Evolutionary conservation across 768 basidiomycete species (phyloP).

Genomic region (Kondoa malvinella): DNA sequence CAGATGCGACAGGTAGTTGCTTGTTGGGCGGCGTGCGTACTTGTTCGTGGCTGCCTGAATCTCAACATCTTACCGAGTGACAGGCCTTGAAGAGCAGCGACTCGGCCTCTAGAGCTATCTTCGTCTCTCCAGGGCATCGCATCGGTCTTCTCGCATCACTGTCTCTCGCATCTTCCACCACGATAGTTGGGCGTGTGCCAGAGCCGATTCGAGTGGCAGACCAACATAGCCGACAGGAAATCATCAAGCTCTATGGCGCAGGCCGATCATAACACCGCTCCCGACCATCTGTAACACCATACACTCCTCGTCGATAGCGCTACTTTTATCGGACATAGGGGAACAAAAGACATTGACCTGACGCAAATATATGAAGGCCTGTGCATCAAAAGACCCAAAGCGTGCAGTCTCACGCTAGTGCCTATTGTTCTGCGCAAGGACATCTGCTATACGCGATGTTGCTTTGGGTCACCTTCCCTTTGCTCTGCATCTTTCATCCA

Average conservation of each 20-base stretch:
- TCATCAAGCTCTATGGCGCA: background rate
- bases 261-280: background rate
- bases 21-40: slow-evolving; percentile 1
- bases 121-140: slow-evolving; percentile 26
- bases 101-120: slow-evolving; percentile 24
- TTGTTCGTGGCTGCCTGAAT: background rate
- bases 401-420: background rate
- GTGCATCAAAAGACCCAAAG: background rate
- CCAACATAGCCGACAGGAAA: slow-evolving; percentile 14
- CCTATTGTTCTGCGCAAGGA: background rate
- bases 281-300: background rate
- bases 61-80: background rate
- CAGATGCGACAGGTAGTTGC: background rate
- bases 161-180: slow-evolving; percentile 20
- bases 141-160: slow-evolving; percentile 23
- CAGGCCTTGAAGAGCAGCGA: slow-evolving; percentile 24
- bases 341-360: background rate
- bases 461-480: background rate
- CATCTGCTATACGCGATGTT: background rate
- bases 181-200: slow-evolving; percentile 20
- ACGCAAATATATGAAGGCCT: background rate
- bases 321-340: background rate
- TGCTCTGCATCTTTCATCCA: background rate
- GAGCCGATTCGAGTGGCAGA: slow-evolving; percentile 29
- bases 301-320: background rate